Evolutionary conservation across 2,329 filamentous ascomycete species (phyloP).

Genomic region (Colletotrichum tropicale): DNA sequence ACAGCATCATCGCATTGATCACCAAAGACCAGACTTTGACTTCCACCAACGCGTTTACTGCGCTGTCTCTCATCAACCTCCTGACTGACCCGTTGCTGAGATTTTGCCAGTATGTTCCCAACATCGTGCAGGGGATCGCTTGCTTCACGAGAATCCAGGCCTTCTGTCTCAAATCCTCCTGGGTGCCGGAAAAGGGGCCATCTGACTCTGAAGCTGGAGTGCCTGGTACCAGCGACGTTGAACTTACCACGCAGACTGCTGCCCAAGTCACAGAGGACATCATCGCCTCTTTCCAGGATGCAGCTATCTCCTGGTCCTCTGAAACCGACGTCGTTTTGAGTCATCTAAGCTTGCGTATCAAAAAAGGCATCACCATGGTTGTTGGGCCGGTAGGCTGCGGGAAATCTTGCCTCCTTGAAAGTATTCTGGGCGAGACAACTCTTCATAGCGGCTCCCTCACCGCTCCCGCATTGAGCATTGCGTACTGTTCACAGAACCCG

Average conservation of each 20-base stretch:
- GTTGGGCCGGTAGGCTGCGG: constrained; percentile 2
- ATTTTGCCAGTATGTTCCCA: background rate
- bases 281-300: background rate
- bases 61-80: constrained; percentile 23
- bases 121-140: background rate
- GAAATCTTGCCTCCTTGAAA: background rate
- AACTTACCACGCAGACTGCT: background rate
- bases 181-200: background rate
- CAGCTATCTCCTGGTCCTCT: constrained; percentile 14
- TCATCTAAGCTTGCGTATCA: background rate
- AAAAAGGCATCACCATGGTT: background rate
- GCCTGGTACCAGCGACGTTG: background rate
- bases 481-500: constrained; percentile 5
- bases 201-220: too few relatives aligned
- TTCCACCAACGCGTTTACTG: constrained; percentile 20
- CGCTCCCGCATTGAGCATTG: background rate
- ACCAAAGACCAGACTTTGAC: constrained; percentile 5
- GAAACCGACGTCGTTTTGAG: background rate
- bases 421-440: background rate
- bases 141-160: background rate
- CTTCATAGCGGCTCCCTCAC: background rate
- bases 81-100: constrained; percentile 20
- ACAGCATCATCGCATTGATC: constrained; percentile 6
- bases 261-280: background rate
- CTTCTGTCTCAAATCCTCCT: background rate